Base-by-base conservation (phyloP, 2,329 filamentous ascomycete genomes). In the Stenocarpella maydis region DNA sequence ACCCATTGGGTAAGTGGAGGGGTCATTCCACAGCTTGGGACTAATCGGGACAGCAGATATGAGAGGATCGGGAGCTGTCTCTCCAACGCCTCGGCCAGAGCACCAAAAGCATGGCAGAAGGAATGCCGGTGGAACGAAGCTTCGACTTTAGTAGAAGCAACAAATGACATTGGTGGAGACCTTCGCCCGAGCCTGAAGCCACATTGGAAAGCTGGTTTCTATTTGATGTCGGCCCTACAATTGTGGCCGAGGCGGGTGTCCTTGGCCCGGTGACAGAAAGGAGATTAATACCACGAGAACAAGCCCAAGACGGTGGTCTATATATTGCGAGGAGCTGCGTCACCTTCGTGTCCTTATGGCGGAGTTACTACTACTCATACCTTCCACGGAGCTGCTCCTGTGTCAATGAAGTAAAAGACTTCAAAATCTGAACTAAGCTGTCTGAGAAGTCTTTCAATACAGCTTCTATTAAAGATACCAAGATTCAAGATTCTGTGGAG, bases 161-260 rank as follows among this genome's bases (percentile, higher is more conserved):
- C n/a, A 43, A 7, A 31, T 34, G 43, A 31, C 5, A 10, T 19
- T 34, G 1, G 21, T 37, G 41, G 41, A n/a, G 58, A 19, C 28
- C 14, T 34, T 24, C 26, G n/a, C 24, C 58, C 58, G 58, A 49
- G 43, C 7, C 10, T 17, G 19, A 12, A 34, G 58, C 12, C 58
- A 37, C 43, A 49, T 3, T 37, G 58, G 43, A 31, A 17, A 28
- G 28, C 19, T 2, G n/a, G n/a, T n/a, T n/a, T n/a, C n/a, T n/a
- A n/a, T n/a, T n/a, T n/a, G 14, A 21, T 7, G 10, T 8, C 43
- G 58, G 58, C 47, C 43, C 41, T 63, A 63, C n/a, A 63, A 37
- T 37, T 63, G n/a, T 63, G 58, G 43, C 58, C 58, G 58, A 63
- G n/a, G 43, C 43, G 26, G 58, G 28, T 37, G 58, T 17, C 7